Base-by-base conservation (phyloP, 495 filamentous ascomycete species). In the Penicillium longicatenatum region DNA sequence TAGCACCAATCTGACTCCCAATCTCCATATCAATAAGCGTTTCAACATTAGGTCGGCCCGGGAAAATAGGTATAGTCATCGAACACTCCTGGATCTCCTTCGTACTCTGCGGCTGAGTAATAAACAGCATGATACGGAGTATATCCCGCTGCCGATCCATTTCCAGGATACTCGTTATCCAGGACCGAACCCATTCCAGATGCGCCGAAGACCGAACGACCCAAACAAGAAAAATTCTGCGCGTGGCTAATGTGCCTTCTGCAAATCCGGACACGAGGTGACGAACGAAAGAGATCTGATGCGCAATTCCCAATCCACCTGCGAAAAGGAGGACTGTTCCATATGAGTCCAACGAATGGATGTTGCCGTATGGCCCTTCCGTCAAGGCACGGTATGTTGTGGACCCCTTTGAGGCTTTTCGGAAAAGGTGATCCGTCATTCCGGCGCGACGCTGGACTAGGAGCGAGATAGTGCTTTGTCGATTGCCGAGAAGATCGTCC, bases 221-320 rank as follows among this genome's bases (percentile, higher is more conserved):
- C 94, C 94, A 98, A 56, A 96, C 84, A 26, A 98, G 85, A 2
- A 84, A 86, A 39, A 97, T 74, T 35, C 85, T 85, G 50, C 92
- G 88, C 6, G 90, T 90, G 3, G 93, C 93, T 35, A 89, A 84
- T 14, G 84, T 92, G 51, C 87, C 84, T 7, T 88, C 80, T 55
- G 84, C 83, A 74, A 84, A 90, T 14, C 86, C 88, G 19, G 84
- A 74, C 54, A 97, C 83, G 9, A 98, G 79, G 49, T 91, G 88
- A 31, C 86, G 89, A 33, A 96, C 78, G 67, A 92, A 93, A 17
- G 90, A 89, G 22, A 98, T 84, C 69, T 94, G 90, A 70, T 97
- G 93, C 1, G 94, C 95, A 75, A 98, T 97, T 52, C 94, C 94
- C 9, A 92, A 87, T 53, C 93, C 91, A 57, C 92, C 94, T 45